Evolutionary conservation across 257 asterid species (phyloP).

Genomic region (Solanum chilense): DNA sequence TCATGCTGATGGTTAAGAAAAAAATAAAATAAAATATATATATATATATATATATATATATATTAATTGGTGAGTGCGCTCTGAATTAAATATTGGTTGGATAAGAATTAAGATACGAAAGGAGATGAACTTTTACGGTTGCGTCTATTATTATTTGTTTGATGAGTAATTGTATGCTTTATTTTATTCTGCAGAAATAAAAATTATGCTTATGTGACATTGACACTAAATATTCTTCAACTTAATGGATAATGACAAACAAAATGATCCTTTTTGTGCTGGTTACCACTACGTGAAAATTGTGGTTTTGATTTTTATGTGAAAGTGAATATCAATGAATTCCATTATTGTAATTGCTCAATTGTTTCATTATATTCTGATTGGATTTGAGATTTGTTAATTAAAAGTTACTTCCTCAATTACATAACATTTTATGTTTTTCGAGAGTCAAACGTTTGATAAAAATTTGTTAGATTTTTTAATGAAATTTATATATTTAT

Average conservation of each 20-base stretch:
- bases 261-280: neutral
- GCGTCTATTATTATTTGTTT: neutral
- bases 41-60: no score
- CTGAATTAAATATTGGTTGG: neutral
- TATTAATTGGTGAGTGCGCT: neutral
- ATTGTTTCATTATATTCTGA: neutral
- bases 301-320: neutral
- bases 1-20: neutral
- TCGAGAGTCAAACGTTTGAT: no score
- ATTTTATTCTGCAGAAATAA: neutral
- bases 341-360: neutral
- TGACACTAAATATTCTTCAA: neutral
- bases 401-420: no score
- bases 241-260: neutral
- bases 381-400: neutral
- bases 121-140: neutral
- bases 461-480: no score
- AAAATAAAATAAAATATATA: no score
- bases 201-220: neutral
- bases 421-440: accelerated
- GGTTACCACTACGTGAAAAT: neutral
- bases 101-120: neutral
- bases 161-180: neutral
- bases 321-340: neutral
- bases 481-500: no score